Conservation (phyloP, 192 early-diverging fungal species). For the Glomus cerebriforme region DNA sequence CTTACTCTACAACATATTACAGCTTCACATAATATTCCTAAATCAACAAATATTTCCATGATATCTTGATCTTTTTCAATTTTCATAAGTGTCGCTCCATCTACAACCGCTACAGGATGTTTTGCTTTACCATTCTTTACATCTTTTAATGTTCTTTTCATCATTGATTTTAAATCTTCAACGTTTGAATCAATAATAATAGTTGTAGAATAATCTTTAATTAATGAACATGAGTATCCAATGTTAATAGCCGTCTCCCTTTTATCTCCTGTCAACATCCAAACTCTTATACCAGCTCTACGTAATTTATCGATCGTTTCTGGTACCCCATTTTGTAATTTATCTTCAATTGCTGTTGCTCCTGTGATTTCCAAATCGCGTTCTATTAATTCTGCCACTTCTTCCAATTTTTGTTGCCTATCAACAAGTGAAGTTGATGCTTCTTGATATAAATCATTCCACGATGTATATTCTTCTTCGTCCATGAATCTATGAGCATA, state of each 20-base stretch:
- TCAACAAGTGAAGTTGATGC: slow-evolving; percentile 70
- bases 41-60: slow-evolving; percentile 65
- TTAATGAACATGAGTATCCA: slow-evolving; percentile 74
- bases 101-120: slow-evolving; percentile 51
- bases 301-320: slow-evolving; percentile 80
- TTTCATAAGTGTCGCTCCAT: slow-evolving; percentile 44
- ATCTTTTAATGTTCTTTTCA: slow-evolving; percentile 42
- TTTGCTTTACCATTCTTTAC: slow-evolving; percentile 40
- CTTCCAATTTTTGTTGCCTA: slow-evolving; percentile 55
- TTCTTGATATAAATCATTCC: slow-evolving; percentile 65
- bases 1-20: slow-evolving; percentile 93
- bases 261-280: slow-evolving; percentile 94
- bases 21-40: slow-evolving; percentile 73
- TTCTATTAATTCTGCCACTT: slow-evolving; percentile 76
- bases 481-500: slow-evolving; percentile 71
- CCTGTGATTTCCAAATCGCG: slow-evolving; percentile 73
- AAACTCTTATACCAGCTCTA: slow-evolving; percentile 77
- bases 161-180: slow-evolving; percentile 38
- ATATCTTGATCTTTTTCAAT: slow-evolving; percentile 55
- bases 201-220: slow-evolving; percentile 51
- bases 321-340: slow-evolving; percentile 83
- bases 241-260: slow-evolving; percentile 92
- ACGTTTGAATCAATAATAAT: slow-evolving; percentile 49
- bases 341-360: slow-evolving; percentile 89
- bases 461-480: slow-evolving; percentile 65